Evolutionary conservation across 495 filamentous ascomycete genomes (phyloP).

Genomic region (Daldinia childiae): DNA sequence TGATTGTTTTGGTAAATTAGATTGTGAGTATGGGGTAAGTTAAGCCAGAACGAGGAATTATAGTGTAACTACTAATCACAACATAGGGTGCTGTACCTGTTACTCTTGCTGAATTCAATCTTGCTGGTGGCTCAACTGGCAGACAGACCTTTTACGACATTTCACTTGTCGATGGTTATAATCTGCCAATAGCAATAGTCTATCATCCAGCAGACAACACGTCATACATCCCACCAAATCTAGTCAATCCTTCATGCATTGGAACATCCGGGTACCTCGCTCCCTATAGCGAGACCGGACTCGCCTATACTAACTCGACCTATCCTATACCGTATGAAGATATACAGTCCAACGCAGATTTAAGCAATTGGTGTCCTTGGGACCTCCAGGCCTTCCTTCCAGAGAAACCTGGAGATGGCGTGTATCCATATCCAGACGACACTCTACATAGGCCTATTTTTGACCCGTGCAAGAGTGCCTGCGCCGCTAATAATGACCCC

Average conservation of each 20-base stretch:
- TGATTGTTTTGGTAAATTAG: conserved; percentile 73
- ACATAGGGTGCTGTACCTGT: conserved; percentile 69
- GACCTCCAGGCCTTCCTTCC: conserved; percentile 72
- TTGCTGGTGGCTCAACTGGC: conserved; percentile 64
- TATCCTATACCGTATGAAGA: conserved; percentile 72
- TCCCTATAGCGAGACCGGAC: conserved; percentile 50
- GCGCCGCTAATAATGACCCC: conserved; percentile 65
- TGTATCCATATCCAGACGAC: conserved; percentile 80
- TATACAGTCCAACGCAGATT: conserved; percentile 55
- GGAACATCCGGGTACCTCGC: conserved; percentile 67
- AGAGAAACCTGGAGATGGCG: conserved; percentile 69
- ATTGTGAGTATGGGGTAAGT: conserved; percentile 71
- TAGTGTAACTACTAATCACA: conserved; percentile 2
- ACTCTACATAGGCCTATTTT: conserved; percentile 71
- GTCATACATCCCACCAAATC: conserved; percentile 71
- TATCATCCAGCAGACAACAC: conserved; percentile 65
- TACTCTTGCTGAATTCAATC: conserved; percentile 79
- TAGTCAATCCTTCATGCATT: conserved; percentile 78
- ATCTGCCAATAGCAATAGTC: conserved; percentile 75
- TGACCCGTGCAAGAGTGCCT: conserved; percentile 76
- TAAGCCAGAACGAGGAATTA: not conserved
- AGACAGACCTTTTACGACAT: conserved; percentile 82
- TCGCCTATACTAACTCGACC: conserved; percentile 61
- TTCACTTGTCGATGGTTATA: conserved; percentile 86
- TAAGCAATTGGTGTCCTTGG: conserved; percentile 81